A percentile compares a stretch with the other conserved stretches of the same genome.
Conservation (phyloP, 352 stramenopile genomes). For the Achlya hypogyna region DNA sequence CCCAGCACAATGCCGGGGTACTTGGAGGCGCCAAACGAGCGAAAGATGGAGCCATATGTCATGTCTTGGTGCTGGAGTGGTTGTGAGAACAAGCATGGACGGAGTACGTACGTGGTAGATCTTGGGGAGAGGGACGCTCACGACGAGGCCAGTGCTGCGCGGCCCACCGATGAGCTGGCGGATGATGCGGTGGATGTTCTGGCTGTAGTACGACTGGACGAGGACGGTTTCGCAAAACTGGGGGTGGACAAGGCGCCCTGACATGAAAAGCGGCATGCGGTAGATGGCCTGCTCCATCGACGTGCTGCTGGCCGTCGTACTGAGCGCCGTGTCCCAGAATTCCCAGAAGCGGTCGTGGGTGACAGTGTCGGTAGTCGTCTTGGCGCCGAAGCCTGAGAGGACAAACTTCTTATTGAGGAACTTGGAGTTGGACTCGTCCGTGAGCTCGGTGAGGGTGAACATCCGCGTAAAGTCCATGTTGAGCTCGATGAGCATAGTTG, state of each 20-base stretch:
- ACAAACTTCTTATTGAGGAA: constrained; percentile 76
- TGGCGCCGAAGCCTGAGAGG: constrained; percentile 26
- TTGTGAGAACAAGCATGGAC: neutral
- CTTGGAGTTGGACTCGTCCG: constrained; percentile 80
- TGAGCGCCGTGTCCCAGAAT: constrained; percentile 44
- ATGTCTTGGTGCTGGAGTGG: constrained; percentile 26
- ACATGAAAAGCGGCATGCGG: constrained; percentile 77
- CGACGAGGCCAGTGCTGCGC: constrained; percentile 43
- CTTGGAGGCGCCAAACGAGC: constrained; percentile 40
- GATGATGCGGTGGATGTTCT: constrained; percentile 79
- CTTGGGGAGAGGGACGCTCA: neutral
- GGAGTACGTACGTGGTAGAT: neutral
- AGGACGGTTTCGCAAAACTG: constrained; percentile 83
- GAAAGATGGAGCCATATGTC: constrained; percentile 55
- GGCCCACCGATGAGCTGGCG: constrained; percentile 66
- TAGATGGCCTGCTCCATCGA: constrained; percentile 69
- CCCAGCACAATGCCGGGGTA: constrained; percentile 64
- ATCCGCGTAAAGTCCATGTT: constrained; percentile 81
- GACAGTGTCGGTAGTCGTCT: constrained; percentile 14
- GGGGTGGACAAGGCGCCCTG: constrained; percentile 62
- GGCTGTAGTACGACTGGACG: constrained; percentile 75
- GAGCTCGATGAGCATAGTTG: constrained; percentile 77
- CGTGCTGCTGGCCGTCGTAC: constrained; percentile 41
- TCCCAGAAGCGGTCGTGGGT: constrained; percentile 25
- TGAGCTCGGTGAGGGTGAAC: constrained; percentile 78